Evolutionary conservation across 2,329 filamentous ascomycete species (phyloP).

Genomic region (Apiospora malaysiana): DNA sequence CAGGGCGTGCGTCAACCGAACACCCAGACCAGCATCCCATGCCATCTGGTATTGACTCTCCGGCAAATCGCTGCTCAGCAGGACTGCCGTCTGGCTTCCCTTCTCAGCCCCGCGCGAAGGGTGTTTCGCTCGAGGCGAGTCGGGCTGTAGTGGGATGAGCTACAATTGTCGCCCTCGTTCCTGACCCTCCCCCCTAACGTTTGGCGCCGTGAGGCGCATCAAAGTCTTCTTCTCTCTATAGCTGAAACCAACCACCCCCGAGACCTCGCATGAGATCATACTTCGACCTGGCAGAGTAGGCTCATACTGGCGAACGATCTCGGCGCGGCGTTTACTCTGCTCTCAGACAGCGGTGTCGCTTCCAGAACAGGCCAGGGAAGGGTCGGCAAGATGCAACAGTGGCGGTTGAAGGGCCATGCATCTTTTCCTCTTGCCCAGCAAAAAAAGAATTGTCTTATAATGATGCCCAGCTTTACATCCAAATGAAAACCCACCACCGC

Average conservation of each 20-base stretch:
- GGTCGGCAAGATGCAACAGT: constrained; percentile 32
- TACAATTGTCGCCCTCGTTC: constrained; percentile 22
- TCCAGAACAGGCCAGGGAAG: constrained; percentile 25
- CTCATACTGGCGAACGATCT: constrained; percentile 25
- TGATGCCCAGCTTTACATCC: constrained; percentile 38
- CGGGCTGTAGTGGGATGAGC: constrained; percentile 26
- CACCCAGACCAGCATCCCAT: constrained; percentile 26
- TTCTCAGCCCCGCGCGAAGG: neutral
- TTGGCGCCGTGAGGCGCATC: constrained; percentile 18
- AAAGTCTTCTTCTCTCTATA: constrained; percentile 21
- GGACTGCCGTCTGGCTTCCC: constrained; percentile 19
- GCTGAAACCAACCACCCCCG: constrained; percentile 12
- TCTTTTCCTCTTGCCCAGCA: constrained; percentile 32
- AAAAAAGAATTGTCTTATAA: constrained; percentile 34
- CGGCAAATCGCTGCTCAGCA: constrained; percentile 22
- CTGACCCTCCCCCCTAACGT: constrained; percentile 17
- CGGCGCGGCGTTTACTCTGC: constrained; percentile 39
- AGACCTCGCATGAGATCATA: neutral
- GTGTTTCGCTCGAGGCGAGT: neutral
- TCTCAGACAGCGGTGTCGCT: constrained; percentile 30
- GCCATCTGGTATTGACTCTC: constrained; percentile 16
- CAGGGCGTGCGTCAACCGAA: constrained; percentile 21
- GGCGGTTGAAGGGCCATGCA: constrained; percentile 39
- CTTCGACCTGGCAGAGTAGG: constrained; percentile 23
- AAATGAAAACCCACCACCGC: constrained; percentile 36